Conservation (phyloP, 352 stramenopile genomes). For the Pythium vanterpoolii region DNA sequence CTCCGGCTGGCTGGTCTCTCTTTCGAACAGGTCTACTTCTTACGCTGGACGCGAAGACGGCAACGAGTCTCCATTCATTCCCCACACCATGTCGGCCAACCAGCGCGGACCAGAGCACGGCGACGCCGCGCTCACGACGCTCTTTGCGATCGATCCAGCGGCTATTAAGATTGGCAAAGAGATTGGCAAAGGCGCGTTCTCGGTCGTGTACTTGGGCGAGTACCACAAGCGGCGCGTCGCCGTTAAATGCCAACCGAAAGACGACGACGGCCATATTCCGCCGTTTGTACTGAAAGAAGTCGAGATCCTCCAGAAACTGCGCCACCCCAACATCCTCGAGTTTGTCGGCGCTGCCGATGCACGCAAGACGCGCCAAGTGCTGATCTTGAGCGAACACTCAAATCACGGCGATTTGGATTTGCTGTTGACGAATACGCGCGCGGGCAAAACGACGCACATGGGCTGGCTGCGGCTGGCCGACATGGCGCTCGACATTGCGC, state of each 20-base stretch:
- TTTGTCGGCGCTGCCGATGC: slow-evolving; percentile 76
- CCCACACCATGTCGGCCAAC: slow-evolving; percentile 30
- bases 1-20: neutral
- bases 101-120: slow-evolving; percentile 28
- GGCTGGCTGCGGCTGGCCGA: slow-evolving; percentile 60
- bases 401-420: slow-evolving; percentile 74
- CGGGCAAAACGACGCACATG: slow-evolving; percentile 36
- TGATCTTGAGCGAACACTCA: slow-evolving; percentile 81
- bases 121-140: slow-evolving; percentile 19
- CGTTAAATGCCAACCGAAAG: slow-evolving; percentile 85
- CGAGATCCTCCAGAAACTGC: slow-evolving; percentile 61
- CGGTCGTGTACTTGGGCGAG: slow-evolving; percentile 70
- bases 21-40: neutral
- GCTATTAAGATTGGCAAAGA: slow-evolving; percentile 74
- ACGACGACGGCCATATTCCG: slow-evolving; percentile 62
- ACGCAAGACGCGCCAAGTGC: slow-evolving; percentile 66
- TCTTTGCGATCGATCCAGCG: slow-evolving; percentile 56
- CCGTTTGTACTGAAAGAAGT: slow-evolving; percentile 78
- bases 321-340: slow-evolving; percentile 68
- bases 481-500: slow-evolving; percentile 76
- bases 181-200: slow-evolving; percentile 86
- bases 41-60: neutral
- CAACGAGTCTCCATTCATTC: neutral
- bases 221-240: slow-evolving; percentile 71
- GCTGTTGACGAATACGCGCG: slow-evolving; percentile 59